Conservation (phyloP, 2,329 filamentous ascomycete species). For the Salinomyces thailandicus region DNA sequence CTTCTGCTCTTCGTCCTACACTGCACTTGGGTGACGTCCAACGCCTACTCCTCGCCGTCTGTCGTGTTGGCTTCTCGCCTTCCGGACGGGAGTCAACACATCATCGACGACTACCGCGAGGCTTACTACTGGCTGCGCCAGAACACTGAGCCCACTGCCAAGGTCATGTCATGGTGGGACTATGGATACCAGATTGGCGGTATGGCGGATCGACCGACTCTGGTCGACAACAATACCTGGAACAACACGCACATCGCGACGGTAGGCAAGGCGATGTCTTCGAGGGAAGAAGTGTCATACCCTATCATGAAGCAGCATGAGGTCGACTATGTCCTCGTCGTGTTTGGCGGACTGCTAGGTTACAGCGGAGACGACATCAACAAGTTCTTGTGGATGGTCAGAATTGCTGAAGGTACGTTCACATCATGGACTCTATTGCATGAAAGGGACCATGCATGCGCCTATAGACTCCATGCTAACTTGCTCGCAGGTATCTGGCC, state of each 20-base stretch:
- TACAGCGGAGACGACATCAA: slow-evolving; percentile 99
- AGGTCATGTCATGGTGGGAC: slow-evolving; percentile 99
- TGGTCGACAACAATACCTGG: slow-evolving; percentile 99
- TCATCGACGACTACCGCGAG: slow-evolving; percentile 98
- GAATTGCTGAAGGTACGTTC: slow-evolving; percentile 76
- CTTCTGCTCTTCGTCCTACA: slow-evolving; percentile 89
- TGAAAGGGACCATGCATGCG: background rate
- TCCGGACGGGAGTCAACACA: slow-evolving; percentile 92
- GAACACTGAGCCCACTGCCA: slow-evolving; percentile 88
- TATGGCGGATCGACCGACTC: slow-evolving; percentile 93
- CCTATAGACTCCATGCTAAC: background rate
- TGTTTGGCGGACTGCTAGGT: slow-evolving; percentile 89
- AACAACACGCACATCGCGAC: slow-evolving; percentile 99
- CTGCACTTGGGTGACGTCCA: slow-evolving; percentile 98
- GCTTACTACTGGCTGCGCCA: slow-evolving; percentile 99
- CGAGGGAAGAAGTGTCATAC: slow-evolving; percentile 93
- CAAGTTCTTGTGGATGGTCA: slow-evolving; percentile 99
- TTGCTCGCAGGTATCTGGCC: slow-evolving; percentile 63
- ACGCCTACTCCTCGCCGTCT: slow-evolving; percentile 95
- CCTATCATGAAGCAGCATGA: slow-evolving; percentile 97
- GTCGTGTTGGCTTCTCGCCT: slow-evolving; percentile 87
- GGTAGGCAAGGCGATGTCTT: slow-evolving; percentile 98
- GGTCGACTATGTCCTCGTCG: slow-evolving; percentile 95
- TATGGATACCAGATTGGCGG: slow-evolving; percentile 99
- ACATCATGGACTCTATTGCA: background rate